phyloP scores from a whole-genome alignment of 1,284 basidiomycete genomes.

The Ganoderma resinaceum region DNA sequence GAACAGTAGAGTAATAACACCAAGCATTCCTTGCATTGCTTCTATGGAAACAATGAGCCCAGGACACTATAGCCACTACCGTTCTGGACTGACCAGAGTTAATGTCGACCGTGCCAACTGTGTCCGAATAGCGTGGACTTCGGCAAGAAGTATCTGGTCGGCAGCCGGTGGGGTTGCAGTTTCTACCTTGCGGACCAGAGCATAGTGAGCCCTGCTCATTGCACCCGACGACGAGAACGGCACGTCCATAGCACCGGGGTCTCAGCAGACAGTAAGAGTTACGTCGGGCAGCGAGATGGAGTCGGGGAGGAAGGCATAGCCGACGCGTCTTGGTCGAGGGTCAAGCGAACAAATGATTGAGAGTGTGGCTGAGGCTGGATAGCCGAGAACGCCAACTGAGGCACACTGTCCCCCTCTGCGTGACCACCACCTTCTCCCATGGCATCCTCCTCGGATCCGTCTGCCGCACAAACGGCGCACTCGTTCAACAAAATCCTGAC shows the following conservation, averaged over 20 bases:
- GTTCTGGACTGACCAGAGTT: conserved; percentile 47
- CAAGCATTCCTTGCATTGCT: conserved; percentile 64
- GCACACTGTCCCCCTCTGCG: conserved; percentile 16
- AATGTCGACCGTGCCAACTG: conserved; percentile 55
- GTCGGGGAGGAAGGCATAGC: conserved; percentile 6
- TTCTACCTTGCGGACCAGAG: conserved; percentile 75
- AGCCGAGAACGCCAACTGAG: conserved; percentile 21
- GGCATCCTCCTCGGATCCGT: conserved; percentile 28
- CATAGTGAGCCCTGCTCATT: conserved; percentile 73
- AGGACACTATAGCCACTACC: background rate
- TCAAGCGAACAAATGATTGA: conserved; percentile 9
- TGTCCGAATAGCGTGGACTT: conserved; percentile 62
- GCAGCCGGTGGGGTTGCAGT: conserved; percentile 56
- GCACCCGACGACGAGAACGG: conserved; percentile 80
- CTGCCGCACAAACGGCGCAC: conserved; percentile 58
- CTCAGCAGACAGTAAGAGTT: background rate
- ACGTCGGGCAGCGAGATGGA: background rate
- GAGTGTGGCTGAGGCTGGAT: conserved; percentile 19
- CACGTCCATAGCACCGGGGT: conserved; percentile 59
- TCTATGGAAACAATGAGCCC: conserved; percentile 44
- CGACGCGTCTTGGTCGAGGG: background rate
- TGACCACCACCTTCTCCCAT: conserved; percentile 23
- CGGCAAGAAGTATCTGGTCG: conserved; percentile 62
- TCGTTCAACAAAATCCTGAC: conserved; percentile 81
- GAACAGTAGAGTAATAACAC: conserved; percentile 74